Conservation (phyloP, 306 rosid genomes). For the Cucurbita argyrosperma region DNA sequence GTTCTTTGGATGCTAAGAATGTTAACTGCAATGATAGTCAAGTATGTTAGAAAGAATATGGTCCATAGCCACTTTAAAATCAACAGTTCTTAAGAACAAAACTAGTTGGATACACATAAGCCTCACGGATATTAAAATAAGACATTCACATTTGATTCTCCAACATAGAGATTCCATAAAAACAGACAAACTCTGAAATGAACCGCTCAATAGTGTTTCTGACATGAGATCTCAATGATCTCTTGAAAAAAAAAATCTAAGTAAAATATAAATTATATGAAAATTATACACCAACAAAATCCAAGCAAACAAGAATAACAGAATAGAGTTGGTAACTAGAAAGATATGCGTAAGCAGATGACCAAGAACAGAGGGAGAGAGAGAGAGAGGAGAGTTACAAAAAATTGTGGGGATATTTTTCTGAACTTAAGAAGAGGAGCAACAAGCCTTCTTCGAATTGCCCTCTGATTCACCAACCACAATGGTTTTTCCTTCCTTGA, state of each 20-base stretch:
- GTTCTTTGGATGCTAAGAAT: too few species aligned
- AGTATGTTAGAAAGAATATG: too few species aligned
- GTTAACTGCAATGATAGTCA: too few species aligned
- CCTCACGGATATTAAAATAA: background rate
- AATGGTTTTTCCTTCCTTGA: conserved; percentile 64
- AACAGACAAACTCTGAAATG: background rate
- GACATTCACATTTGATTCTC: background rate
- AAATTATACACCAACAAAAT: background rate
- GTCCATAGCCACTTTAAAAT: too few species aligned
- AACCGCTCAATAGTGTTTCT: background rate
- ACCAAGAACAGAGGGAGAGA: background rate
- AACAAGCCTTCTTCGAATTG: conserved; percentile 53
- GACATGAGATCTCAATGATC: background rate
- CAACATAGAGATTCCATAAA: conserved; percentile 1
- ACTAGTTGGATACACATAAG: background rate
- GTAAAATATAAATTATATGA: conserved; percentile 3
- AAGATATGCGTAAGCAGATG: background rate
- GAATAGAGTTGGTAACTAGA: background rate
- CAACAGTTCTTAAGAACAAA: too few species aligned
- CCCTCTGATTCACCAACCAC: conserved; percentile 36
- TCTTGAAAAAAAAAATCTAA: background rate
- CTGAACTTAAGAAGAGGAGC: conserved; percentile 45
- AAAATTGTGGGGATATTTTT: background rate
- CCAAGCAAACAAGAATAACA: conserved; percentile 1
- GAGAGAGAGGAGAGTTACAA: conserved; percentile 1